Evolutionary conservation across 768 basidiomycete genomes (phyloP).

Genomic region (Amanita molliuscula): DNA sequence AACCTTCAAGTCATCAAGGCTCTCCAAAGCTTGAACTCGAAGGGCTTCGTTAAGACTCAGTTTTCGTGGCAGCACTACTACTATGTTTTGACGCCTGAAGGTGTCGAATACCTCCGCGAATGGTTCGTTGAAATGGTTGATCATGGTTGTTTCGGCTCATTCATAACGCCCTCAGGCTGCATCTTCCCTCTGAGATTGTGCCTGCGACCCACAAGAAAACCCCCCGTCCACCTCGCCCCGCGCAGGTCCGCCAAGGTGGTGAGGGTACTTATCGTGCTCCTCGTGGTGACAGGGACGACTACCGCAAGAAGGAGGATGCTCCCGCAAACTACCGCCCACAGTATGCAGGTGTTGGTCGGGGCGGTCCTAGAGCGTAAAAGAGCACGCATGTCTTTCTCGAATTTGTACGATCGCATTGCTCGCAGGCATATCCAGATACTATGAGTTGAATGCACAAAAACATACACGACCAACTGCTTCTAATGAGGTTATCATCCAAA

Average conservation of each 20-base stretch:
- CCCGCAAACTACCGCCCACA: conserved; percentile 85
- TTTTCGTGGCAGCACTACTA: conserved; percentile 99
- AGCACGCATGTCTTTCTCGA: conserved; percentile 1
- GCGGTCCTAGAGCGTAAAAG: conserved; percentile 62
- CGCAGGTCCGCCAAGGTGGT: conserved; percentile 58
- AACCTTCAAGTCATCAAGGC: conserved; percentile 67
- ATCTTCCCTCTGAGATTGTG: conserved; percentile 93
- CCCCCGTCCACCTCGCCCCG: conserved; percentile 77
- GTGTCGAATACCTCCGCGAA: conserved; percentile 94
- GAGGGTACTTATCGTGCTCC: conserved; percentile 78
- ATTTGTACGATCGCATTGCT: not conserved
- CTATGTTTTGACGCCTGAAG: conserved; percentile 94
- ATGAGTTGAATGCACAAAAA: not conserved
- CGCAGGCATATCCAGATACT: not conserved
- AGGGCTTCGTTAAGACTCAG: conserved; percentile 94
- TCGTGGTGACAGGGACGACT: conserved; percentile 83
- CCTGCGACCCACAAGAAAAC: conserved; percentile 98
- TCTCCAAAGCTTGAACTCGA: conserved; percentile 57
- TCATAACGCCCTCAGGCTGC: conserved; percentile 52
- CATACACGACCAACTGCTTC: not conserved
- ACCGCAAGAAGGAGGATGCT: conserved; percentile 86
- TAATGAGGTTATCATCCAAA: conserved; percentile 22
- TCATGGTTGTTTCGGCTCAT: not conserved
- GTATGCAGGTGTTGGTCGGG: conserved; percentile 84
- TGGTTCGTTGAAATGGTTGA: conserved; percentile 33